Conservation (phyloP, 352 stramenopile species). For the Phytophthora idaei region DNA sequence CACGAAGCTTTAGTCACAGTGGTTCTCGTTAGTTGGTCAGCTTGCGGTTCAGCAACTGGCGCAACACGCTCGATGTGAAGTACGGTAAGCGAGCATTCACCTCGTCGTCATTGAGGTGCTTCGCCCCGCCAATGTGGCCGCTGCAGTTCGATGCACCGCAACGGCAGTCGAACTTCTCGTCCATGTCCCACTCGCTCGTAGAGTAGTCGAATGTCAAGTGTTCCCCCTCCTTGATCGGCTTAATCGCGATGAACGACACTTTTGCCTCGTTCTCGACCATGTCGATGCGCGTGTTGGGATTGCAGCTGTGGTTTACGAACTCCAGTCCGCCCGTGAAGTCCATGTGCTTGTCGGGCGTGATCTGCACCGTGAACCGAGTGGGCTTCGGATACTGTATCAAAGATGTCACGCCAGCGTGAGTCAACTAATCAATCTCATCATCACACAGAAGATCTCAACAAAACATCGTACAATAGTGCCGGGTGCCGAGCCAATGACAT, state of each 20-base stretch:
- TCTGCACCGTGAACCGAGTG: conserved; percentile 86
- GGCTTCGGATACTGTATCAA: conserved; percentile 51
- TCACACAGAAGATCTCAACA: background rate
- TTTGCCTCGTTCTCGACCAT: conserved; percentile 73
- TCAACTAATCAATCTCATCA: conserved; percentile 1
- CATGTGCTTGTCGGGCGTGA: conserved; percentile 80
- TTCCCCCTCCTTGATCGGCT: conserved; percentile 71
- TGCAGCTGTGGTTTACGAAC: conserved; percentile 90
- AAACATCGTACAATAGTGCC: conserved; percentile 64
- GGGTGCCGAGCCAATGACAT: conserved; percentile 73
- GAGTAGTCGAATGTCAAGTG: conserved; percentile 90
- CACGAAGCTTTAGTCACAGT: background rate
- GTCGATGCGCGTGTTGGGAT: conserved; percentile 82
- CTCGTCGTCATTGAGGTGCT: conserved; percentile 72
- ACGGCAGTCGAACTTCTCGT: conserved; percentile 89
- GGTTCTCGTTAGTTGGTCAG: conserved; percentile 40
- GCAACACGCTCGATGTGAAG: conserved; percentile 78
- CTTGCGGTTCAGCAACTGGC: conserved; percentile 64
- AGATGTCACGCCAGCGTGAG: conserved; percentile 5
- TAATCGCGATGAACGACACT: conserved; percentile 81
- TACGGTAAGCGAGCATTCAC: conserved; percentile 58
- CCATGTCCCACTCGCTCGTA: conserved; percentile 93
- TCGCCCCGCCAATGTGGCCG: conserved; percentile 79
- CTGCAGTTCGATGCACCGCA: conserved; percentile 70
- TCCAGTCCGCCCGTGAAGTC: conserved; percentile 83